phyloP scores from a whole-genome alignment of 768 basidiomycete genomes.

The Naganishia kalamii region DNA sequence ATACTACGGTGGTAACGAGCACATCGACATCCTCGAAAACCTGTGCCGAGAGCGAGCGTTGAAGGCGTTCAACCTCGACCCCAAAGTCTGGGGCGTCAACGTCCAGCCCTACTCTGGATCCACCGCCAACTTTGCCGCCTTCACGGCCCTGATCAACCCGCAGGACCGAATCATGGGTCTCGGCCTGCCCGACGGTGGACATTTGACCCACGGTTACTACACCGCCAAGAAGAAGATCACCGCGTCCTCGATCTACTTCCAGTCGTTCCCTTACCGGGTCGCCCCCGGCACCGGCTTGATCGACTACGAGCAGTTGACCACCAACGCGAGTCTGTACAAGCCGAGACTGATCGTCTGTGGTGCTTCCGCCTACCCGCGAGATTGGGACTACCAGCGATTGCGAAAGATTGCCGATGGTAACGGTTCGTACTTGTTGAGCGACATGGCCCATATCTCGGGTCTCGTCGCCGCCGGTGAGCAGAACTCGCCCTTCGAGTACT shows the following conservation, averaged over 20 bases:
- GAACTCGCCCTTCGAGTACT: conserved; percentile 85
- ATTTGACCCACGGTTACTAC: conserved; percentile 96
- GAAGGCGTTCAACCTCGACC: conserved; percentile 90
- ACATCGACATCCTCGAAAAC: conserved; percentile 90
- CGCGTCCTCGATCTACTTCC: conserved; percentile 99
- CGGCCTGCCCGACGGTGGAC: conserved; percentile 93
- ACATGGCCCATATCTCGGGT: conserved; percentile 96
- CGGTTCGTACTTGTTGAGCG: conserved; percentile 87
- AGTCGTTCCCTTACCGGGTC: conserved; percentile 82
- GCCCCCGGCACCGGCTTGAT: conserved; percentile 76
- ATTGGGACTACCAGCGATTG: conserved; percentile 88
- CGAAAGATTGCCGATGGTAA: conserved; percentile 76
- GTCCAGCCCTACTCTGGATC: conserved; percentile 86
- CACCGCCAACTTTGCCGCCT: conserved; percentile 93
- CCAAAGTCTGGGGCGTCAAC: conserved; percentile 86
- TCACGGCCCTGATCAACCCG: conserved; percentile 91
- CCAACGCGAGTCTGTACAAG: conserved; percentile 90
- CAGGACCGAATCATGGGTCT: conserved; percentile 99
- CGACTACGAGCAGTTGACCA: conserved; percentile 72
- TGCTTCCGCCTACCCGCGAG: conserved; percentile 95
- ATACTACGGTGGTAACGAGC: conserved; percentile 97
- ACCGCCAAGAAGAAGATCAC: conserved; percentile 99
- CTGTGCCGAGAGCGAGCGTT: conserved; percentile 94
- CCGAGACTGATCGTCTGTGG: conserved; percentile 93
- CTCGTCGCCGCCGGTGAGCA: conserved; percentile 87